These are phyloP conservation scores for Solanum habrochaites DNA, from an alignment of 257 asterid genomes.

Conservation along the genomic window DNA sequence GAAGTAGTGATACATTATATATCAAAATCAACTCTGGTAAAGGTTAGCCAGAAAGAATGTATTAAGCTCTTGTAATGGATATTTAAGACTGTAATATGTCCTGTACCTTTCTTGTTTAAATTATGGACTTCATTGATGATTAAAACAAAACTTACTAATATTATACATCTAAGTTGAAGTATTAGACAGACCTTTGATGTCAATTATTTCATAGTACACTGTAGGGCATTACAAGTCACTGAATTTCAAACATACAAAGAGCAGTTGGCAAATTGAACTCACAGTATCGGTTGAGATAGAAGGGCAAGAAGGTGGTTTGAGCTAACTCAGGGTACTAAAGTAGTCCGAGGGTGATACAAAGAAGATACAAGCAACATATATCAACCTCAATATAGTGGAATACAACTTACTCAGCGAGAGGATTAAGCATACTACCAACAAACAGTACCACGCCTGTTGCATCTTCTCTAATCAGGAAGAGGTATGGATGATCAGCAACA, in stretches of 20 bases:
- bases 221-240: background rate
- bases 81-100: background rate
- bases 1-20: no score
- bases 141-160: background rate
- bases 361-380: background rate
- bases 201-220: background rate
- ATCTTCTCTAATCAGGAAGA: conserved; percentile 28
- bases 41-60: no score
- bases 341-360: background rate
- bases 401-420: background rate
- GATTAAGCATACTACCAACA: conserved; percentile 20
- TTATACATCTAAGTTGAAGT: background rate
- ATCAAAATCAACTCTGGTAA: no score
- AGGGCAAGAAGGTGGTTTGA: background rate
- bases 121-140: background rate
- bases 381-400: background rate
- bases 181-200: background rate
- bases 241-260: background rate
- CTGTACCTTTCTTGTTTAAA: background rate
- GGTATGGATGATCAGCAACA: conserved; percentile 32
- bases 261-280: background rate
- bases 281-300: background rate
- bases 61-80: background rate
- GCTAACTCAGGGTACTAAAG: background rate
- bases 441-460: conserved; percentile 19